Evolutionary conservation across 2,329 filamentous ascomycete species (phyloP).

Genomic region (Pyricularia pennisetigena): DNA sequence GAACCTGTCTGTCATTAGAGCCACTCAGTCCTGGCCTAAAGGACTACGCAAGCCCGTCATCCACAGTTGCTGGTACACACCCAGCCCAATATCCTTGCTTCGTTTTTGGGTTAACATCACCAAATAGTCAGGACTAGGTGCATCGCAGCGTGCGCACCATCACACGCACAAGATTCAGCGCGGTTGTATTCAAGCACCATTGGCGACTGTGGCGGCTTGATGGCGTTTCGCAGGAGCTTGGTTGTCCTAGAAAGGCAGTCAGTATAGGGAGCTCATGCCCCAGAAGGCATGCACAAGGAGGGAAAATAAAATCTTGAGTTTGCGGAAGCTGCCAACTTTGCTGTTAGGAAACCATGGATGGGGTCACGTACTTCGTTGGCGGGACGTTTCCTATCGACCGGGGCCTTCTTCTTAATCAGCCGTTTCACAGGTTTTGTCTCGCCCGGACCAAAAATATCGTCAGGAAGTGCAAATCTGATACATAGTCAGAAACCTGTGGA

Average conservation of each 20-base stretch:
- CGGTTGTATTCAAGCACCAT: background rate
- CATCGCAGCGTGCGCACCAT: background rate
- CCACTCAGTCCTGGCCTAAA: background rate
- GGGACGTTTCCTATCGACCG: slow-evolving; percentile 10
- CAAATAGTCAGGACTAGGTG: background rate
- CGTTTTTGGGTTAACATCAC: slow-evolving; percentile 2
- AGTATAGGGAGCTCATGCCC: background rate
- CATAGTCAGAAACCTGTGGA: slow-evolving; percentile 3
- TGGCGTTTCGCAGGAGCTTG: slow-evolving; percentile 3
- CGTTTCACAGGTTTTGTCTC: slow-evolving; percentile 58
- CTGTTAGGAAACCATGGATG: background rate
- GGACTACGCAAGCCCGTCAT: background rate
- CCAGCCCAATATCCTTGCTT: background rate
- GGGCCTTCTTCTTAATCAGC: slow-evolving; percentile 44
- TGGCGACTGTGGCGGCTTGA: background rate
- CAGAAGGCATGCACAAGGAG: background rate
- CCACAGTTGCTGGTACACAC: background rate
- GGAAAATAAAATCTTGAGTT: background rate
- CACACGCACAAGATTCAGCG: background rate
- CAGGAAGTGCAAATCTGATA: slow-evolving; percentile 71
- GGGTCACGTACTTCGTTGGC: slow-evolving; percentile 4
- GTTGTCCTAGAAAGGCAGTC: slow-evolving; percentile 1
- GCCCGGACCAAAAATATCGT: slow-evolving; percentile 77
- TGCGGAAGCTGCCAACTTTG: background rate
- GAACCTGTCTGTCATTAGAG: background rate